Percentiles rank a stretch among this genome's conserved stretches.
Evolutionary conservation across 1,139 yeast species (phyloP).

Genomic region (Casaregolazyma lundiana): DNA sequence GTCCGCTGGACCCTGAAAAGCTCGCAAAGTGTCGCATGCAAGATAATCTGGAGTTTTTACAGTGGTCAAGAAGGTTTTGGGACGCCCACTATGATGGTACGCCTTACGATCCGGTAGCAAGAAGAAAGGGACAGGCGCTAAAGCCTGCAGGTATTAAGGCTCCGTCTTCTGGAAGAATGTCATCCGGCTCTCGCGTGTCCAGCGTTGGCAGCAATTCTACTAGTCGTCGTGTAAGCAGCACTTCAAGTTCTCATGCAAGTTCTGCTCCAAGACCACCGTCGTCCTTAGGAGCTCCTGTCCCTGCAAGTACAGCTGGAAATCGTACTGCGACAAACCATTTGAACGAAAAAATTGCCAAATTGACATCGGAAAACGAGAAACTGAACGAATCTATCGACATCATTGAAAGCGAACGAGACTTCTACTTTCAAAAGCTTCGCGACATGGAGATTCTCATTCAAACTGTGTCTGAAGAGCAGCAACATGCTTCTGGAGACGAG

Average conservation of each 20-base stretch:
- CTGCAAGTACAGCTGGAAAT: constrained; percentile 5
- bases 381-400: constrained; percentile 40
- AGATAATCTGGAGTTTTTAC: constrained; percentile 88
- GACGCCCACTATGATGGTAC: constrained; percentile 64
- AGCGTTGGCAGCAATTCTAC: constrained; percentile 7
- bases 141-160: constrained; percentile 18
- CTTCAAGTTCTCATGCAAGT: constrained; percentile 17
- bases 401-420: constrained; percentile 65
- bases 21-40: constrained; percentile 85
- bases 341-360: constrained; percentile 31
- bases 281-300: constrained; percentile 16
- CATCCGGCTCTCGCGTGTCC: not conserved
- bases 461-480: constrained; percentile 20
- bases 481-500: constrained; percentile 24
- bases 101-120: constrained; percentile 60
- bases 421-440: constrained; percentile 83
- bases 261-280: constrained; percentile 17
- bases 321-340: constrained; percentile 15
- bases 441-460: constrained; percentile 81
- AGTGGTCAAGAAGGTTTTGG: constrained; percentile 89
- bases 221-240: constrained; percentile 10
- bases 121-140: constrained; percentile 41
- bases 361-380: constrained; percentile 45
- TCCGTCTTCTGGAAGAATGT: not conserved
- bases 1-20: constrained; percentile 74